Base-by-base conservation (phyloP, 768 basidiomycete species). In the Rhodotorula kratochvilovae region DNA sequence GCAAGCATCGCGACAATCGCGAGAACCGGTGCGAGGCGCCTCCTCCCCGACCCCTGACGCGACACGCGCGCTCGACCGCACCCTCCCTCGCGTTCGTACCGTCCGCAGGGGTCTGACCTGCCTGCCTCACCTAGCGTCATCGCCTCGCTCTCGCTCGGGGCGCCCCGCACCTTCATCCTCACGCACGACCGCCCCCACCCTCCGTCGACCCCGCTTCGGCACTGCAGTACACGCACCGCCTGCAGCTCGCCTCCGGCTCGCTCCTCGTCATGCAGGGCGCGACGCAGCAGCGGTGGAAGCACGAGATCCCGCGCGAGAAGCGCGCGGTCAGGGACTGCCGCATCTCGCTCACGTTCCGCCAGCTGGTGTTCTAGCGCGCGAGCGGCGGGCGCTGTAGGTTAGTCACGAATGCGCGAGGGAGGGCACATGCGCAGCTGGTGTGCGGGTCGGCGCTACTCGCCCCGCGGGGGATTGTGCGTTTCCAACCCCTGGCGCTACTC, bases 271-370 rank as follows among this genome's bases (percentile, higher is more conserved):
- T 83, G 83, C 81, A 82, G 67, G 82, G 82, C 35, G 67, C 75
- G n/a, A 83, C 82, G 6, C 83, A 83, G 70, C 69, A 79, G 46
- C 78, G 77, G 45, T 83, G 83, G 83, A 83, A 83, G 78, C 82
- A 82, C 50, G 60, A 79, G 67, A 70, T 76, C 43, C 65, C 72
- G 16, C 69, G 61, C 50, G 81, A 83, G 63, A 75, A 79, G 61
- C 76, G 79, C 5, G 76, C 72, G 36, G 75, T 81, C 57, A 79
- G 78, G 64, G 66, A 73, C 15, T 80, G 80, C 29, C 77, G 83
- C 27, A 82, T 83, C 72, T 81, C 80, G 33, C 65, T 83, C 29
- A 83, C 83, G 4, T 83, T 83, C 63, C 77, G 83, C 11, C 82
- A 83, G 63, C 68, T 82, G 29, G 70, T 71, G 27, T 71, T 71